A percentile compares a stretch with the other conserved stretches of the same genome.
These are phyloP conservation scores for Yarrowia sp. DNA, from an alignment of 805 yeast species.

Conservation along the genomic window DNA sequence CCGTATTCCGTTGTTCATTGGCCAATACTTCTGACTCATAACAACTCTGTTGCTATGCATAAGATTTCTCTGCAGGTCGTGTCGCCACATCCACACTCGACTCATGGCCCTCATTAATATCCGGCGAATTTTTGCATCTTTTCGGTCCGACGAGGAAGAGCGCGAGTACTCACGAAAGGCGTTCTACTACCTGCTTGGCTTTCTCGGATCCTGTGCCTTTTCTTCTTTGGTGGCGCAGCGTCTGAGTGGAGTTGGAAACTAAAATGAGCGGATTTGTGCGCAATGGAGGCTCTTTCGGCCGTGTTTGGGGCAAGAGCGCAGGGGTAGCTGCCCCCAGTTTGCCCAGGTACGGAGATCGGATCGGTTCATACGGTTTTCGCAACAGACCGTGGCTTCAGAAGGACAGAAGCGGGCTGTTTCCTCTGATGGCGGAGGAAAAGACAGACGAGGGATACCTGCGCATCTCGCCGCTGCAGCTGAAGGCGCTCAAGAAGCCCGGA, in stretches of 20 bases:
- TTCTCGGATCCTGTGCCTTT: conserved; percentile 73
- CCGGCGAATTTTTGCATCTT: conserved; percentile 74
- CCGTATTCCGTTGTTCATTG: no score
- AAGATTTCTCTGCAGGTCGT: no score
- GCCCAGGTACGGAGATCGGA: neutral
- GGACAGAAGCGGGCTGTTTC: neutral
- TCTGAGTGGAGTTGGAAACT: conserved; percentile 2
- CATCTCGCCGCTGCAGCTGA: conserved; percentile 6
- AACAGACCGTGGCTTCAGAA: neutral
- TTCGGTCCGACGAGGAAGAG: conserved; percentile 84
- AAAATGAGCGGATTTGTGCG: conserved; percentile 2
- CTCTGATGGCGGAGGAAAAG: conserved; percentile 7
- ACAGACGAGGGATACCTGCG: neutral
- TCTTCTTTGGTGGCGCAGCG: conserved; percentile 75
- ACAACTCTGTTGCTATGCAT: no score
- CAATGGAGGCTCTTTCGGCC: neutral
- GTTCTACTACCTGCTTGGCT: conserved; percentile 62
- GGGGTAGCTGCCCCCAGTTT: neutral
- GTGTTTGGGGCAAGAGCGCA: neutral
- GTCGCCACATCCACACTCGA: neutral
- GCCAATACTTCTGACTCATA: no score
- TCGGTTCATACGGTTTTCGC: neutral
- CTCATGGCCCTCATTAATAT: conserved; percentile 64
- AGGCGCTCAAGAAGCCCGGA: neutral
- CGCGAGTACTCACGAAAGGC: conserved; percentile 72